Evolutionary conservation across 148 eudicot species (phyloP).

Genomic region (Nepenthes mirabilis): DNA sequence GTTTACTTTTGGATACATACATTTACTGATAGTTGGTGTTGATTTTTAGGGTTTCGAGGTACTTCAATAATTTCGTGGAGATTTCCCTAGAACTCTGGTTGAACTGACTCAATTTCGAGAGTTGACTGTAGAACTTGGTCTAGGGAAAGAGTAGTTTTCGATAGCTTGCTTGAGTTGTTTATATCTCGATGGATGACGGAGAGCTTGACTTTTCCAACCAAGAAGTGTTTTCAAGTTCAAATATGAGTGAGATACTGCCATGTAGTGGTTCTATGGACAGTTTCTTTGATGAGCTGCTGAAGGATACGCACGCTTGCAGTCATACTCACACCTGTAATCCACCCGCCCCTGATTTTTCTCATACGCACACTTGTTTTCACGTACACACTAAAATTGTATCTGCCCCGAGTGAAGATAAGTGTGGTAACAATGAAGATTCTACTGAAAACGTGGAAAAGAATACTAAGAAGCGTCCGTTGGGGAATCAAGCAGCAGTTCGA

Average conservation of each 20-base stretch:
- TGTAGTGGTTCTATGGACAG: conserved; percentile 74
- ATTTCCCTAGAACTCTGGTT: too few species aligned
- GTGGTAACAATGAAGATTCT: conserved; percentile 49
- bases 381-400: conserved; percentile 74
- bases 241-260: conserved; percentile 37
- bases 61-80: too few species aligned
- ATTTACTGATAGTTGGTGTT: not conserved
- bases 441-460: conserved; percentile 58
- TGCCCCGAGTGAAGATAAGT: conserved; percentile 41
- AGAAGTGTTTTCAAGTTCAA: conserved; percentile 44
- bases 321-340: conserved; percentile 92
- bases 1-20: too few species aligned
- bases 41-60: conserved; percentile 5
- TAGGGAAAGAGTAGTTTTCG: too few species aligned
- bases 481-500: conserved; percentile 85
- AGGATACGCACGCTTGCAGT: conserved; percentile 71
- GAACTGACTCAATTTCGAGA: not conserved
- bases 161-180: not conserved
- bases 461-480: conserved; percentile 48
- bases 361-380: conserved; percentile 86
- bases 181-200: conserved; percentile 41
- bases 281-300: conserved; percentile 59
- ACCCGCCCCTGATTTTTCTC: conserved; percentile 77
- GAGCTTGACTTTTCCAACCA: conserved; percentile 79
- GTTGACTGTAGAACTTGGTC: too few species aligned